These are phyloP conservation scores for Cercophora scortea DNA, from an alignment of 495 filamentous ascomycete species.

Conservation along the genomic window DNA sequence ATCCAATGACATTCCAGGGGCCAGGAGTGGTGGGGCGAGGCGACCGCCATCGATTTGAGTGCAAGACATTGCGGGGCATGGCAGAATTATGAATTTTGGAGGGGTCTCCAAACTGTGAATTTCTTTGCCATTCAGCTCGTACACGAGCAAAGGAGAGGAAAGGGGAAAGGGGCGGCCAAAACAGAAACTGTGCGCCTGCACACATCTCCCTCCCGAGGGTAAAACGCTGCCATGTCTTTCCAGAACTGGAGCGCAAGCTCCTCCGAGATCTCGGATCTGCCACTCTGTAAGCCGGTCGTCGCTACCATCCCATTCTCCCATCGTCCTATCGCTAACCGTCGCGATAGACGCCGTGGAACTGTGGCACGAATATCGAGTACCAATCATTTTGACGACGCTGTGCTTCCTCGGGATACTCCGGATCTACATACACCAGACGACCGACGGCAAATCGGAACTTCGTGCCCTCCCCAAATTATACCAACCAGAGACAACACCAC, in stretches of 20 bases:
- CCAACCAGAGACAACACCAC: slow-evolving; percentile 4
- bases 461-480: slow-evolving; percentile 20
- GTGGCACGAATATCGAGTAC: slow-evolving; percentile 48
- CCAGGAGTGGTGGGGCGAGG: too few species aligned
- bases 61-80: too few species aligned
- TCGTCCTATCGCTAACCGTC: not conserved
- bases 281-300: slow-evolving; percentile 2
- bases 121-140: not conserved
- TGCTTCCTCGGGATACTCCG: slow-evolving; percentile 29
- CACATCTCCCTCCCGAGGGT: not conserved
- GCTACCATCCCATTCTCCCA: not conserved
- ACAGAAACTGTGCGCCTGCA: not conserved
- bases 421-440: slow-evolving; percentile 31
- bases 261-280: not conserved
- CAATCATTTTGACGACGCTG: slow-evolving; percentile 39
- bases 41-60: not conserved
- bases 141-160: not conserved
- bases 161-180: not conserved
- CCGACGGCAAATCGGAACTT: slow-evolving; percentile 13
- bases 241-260: not conserved
- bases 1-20: too few species aligned
- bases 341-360: slow-evolving; percentile 39
- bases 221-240: slow-evolving; percentile 2
- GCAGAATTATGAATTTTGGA: not conserved
- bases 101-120: not conserved